Percentiles rank a stretch among this genome's conserved stretches.
Conservation (phyloP, 108 stramenopile genomes). For the Nitzschia sp. region DNA sequence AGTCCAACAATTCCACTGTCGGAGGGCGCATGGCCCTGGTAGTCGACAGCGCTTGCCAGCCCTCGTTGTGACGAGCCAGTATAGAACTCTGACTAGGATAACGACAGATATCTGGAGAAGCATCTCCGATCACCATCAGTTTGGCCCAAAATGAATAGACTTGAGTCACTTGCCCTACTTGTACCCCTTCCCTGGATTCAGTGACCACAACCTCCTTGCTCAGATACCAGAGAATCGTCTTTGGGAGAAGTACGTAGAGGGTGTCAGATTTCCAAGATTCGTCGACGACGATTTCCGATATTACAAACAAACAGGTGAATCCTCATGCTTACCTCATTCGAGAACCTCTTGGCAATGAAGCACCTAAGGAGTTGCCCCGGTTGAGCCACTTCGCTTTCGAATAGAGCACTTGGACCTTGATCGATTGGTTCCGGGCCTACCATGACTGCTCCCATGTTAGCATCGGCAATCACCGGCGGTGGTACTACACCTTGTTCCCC, state of each 20-base stretch:
- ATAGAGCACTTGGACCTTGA: conserved; percentile 24
- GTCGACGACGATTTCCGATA: too few species aligned
- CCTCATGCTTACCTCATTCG: conserved; percentile 53
- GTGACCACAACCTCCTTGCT: conserved; percentile 66
- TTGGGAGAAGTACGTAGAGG: neutral
- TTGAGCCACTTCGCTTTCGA: conserved; percentile 29
- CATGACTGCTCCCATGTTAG: conserved; percentile 22
- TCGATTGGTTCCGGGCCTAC: conserved; percentile 27
- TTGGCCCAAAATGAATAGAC: conserved; percentile 69
- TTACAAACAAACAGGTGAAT: too few species aligned
- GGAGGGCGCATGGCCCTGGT: conserved; percentile 45
- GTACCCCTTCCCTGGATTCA: conserved; percentile 1
- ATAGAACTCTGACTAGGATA: conserved; percentile 71
- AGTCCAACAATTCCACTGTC: conserved; percentile 64
- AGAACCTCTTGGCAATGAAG: conserved; percentile 74
- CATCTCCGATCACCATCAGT: conserved; percentile 60
- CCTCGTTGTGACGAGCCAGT: conserved; percentile 33
- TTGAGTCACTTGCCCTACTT: conserved; percentile 36
- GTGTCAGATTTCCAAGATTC: too few species aligned
- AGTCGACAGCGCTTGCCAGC: conserved; percentile 57
- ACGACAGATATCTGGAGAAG: conserved; percentile 54
- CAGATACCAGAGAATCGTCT: conserved; percentile 83
- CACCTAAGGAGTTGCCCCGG: conserved; percentile 59
- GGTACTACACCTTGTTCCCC: neutral
- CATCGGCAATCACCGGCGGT: neutral